phyloP scores from a whole-genome alignment of 441 rosid genomes.

The Populus hybrid region DNA sequence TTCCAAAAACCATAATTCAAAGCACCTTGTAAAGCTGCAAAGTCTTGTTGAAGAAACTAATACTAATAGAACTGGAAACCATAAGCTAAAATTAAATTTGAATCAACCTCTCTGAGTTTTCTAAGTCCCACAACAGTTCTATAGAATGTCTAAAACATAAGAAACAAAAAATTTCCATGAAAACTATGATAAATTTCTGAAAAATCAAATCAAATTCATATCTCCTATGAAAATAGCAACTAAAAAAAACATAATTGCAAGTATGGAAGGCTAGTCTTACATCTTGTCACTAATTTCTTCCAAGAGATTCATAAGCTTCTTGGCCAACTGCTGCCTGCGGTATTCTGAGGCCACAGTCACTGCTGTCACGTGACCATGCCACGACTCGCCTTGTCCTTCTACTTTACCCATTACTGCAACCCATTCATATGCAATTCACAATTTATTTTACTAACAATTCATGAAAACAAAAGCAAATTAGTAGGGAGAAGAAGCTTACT shows the following conservation, averaged over 20 bases:
- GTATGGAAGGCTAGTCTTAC: slow-evolving; percentile 31
- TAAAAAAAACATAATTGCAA: neutral
- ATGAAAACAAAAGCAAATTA: neutral
- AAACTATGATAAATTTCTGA: neutral
- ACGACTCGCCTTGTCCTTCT: slow-evolving; percentile 41
- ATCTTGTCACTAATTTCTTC: slow-evolving; percentile 91
- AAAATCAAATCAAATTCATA: neutral
- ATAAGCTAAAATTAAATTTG: neutral
- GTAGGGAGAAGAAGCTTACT: slow-evolving; percentile 35
- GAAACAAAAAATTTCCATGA: neutral
- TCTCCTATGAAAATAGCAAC: neutral
- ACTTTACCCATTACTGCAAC: slow-evolving; percentile 77
- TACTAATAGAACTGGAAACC: neutral
- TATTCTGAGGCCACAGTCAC: slow-evolving; percentile 86
- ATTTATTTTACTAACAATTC: neutral
- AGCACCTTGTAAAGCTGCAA: neutral
- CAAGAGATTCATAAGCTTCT: slow-evolving; percentile 86
- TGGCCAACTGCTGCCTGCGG: slow-evolving; percentile 88
- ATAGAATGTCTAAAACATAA: neutral
- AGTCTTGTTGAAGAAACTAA: neutral
- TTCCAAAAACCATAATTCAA: neutral
- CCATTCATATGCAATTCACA: neutral
- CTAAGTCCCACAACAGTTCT: neutral
- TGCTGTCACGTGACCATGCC: slow-evolving; percentile 67
- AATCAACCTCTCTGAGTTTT: neutral